Evolutionary conservation across 768 basidiomycete species (phyloP).

Genomic region (Suillus lakei): DNA sequence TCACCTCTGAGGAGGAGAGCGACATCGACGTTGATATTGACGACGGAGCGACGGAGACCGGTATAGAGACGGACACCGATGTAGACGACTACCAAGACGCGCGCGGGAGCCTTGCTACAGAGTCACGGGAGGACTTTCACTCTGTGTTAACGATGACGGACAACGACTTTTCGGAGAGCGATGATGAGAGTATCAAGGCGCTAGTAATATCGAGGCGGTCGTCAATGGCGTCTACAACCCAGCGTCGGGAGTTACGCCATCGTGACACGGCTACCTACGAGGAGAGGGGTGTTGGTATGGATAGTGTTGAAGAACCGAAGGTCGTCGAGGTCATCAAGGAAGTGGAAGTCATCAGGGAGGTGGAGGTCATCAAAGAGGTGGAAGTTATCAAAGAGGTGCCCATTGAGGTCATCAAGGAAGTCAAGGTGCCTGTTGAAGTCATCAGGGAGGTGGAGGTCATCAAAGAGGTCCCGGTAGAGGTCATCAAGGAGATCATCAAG

Average conservation of each 20-base stretch:
- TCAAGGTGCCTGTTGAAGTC: constrained; percentile 27
- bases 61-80: constrained; percentile 70
- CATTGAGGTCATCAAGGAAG: constrained; percentile 21
- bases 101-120: constrained; percentile 68
- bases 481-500: constrained; percentile 23
- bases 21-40: constrained; percentile 47
- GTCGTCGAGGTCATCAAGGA: constrained; percentile 37
- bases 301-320: constrained; percentile 34
- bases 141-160: constrained; percentile 74
- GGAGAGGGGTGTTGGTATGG: constrained; percentile 45
- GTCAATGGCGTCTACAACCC: constrained; percentile 27
- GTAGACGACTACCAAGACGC: constrained; percentile 79
- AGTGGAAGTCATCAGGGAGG: constrained; percentile 31
- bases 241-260: constrained; percentile 14
- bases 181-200: constrained; percentile 78
- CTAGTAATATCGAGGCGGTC: constrained; percentile 49
- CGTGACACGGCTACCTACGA: constrained; percentile 52
- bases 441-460: constrained; percentile 32
- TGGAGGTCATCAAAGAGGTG: constrained; percentile 33
- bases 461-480: constrained; percentile 22
- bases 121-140: constrained; percentile 76
- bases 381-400: constrained; percentile 23
- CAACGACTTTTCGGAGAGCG: constrained; percentile 63
- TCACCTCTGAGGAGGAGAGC: constrained; percentile 27
- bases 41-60: constrained; percentile 60